These are phyloP conservation scores for Apiospora malaysiana DNA, from an alignment of 2,329 filamentous ascomycete species.

Conservation along the genomic window DNA sequence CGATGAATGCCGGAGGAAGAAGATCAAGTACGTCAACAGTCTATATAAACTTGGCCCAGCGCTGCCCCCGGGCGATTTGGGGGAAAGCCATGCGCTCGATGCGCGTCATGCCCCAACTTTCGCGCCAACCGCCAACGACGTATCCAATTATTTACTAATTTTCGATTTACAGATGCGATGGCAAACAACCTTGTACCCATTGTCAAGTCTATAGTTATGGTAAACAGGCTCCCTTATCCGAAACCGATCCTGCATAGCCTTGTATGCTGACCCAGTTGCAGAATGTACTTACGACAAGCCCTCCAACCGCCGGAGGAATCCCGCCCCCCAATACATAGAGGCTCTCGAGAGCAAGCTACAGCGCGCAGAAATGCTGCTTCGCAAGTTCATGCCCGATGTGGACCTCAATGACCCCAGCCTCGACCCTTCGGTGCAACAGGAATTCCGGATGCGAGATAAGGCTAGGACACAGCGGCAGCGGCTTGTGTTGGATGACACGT, in stretches of 20 bases:
- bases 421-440: constrained; percentile 77
- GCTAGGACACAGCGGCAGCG: constrained; percentile 49
- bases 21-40: constrained; percentile 68
- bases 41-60: background rate
- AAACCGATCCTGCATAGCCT: background rate
- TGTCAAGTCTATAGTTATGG: constrained; percentile 99
- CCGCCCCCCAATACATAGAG: constrained; percentile 91
- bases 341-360: constrained; percentile 83
- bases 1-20: constrained; percentile 69
- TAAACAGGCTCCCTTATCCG: constrained; percentile 50
- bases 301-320: constrained; percentile 88
- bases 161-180: constrained; percentile 57
- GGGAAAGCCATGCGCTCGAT: background rate
- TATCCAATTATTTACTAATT: background rate
- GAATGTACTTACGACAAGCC: constrained; percentile 97
- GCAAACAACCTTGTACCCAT: constrained; percentile 89
- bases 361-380: constrained; percentile 80
- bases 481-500: constrained; percentile 44
- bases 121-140: background rate
- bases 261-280: constrained; percentile 46
- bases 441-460: constrained; percentile 63
- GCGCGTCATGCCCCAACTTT: background rate
- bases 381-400: constrained; percentile 80
- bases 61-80: background rate
- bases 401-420: constrained; percentile 85